Conservation (phyloP, 2,329 filamentous ascomycete genomes). For the Penicillium sp. region DNA sequence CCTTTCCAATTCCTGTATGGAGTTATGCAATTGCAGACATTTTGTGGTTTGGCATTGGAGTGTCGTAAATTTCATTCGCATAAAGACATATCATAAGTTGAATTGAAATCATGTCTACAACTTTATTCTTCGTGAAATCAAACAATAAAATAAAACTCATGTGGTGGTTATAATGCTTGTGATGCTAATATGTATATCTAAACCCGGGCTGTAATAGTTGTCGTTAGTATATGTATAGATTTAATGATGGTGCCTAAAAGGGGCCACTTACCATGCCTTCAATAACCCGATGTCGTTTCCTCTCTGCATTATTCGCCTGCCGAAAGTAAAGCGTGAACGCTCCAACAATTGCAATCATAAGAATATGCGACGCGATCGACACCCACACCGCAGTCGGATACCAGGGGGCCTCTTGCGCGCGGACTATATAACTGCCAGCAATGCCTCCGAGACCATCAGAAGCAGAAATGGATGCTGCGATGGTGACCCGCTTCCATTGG, state of each 20-base stretch:
- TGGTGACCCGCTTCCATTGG: conserved; percentile 63
- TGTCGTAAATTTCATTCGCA: neutral
- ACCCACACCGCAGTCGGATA: conserved; percentile 66
- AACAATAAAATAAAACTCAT: no score
- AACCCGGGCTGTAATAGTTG: conserved; percentile 6
- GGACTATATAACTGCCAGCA: conserved; percentile 63
- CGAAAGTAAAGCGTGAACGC: conserved; percentile 10
- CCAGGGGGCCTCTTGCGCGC: conserved; percentile 56
- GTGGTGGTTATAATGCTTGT: neutral
- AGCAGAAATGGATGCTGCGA: conserved; percentile 57
- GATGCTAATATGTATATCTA: conserved; percentile 12
- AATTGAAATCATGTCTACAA: neutral
- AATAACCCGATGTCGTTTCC: neutral
- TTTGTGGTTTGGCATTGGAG: neutral
- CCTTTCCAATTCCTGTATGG: neutral
- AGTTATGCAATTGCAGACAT: neutral
- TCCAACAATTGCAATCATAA: conserved; percentile 12
- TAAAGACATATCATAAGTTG: neutral
- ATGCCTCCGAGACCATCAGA: conserved; percentile 62
- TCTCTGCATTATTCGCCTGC: conserved; percentile 4
- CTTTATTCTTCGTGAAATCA: neutral
- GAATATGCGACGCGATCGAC: conserved; percentile 49
- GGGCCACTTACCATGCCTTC: conserved; percentile 7
- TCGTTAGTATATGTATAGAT: neutral
- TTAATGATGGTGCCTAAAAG: neutral